Conservation (phyloP, 73 alveolate species). For the Loxodes magnus region DNA sequence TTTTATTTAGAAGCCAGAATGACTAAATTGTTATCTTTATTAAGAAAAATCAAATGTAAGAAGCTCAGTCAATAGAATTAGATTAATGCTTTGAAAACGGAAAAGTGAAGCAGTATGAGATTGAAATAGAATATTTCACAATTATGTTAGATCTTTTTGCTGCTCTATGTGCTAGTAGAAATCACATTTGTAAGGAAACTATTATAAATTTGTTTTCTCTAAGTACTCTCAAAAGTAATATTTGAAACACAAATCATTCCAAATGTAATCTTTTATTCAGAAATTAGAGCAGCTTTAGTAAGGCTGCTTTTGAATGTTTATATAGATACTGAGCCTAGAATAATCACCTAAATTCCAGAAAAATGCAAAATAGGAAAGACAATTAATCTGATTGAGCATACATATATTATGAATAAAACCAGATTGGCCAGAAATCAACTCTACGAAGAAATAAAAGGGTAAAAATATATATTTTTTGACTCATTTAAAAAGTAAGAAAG, state of each 20-base stretch:
- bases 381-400: no score
- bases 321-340: conserved; percentile 8
- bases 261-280: no score
- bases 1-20: neutral
- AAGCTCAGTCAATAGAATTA: neutral
- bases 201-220: neutral
- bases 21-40: no score
- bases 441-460: no score
- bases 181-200: conserved; percentile 2
- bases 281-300: conserved; percentile 5
- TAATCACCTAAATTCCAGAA: no score
- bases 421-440: no score
- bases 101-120: neutral
- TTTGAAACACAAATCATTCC: neutral
- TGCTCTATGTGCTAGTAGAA: conserved; percentile 3
- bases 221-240: neutral
- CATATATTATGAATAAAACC: no score
- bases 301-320: neutral
- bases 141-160: conserved; percentile 3
- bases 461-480: no score
- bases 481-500: no score
- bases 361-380: no score
- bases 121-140: conserved; percentile 3
- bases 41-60: no score
- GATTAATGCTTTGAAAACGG: conserved; percentile 4